phyloP scores from a whole-genome alignment of 441 rosid genomes.

The Corymbia citriodora region DNA sequence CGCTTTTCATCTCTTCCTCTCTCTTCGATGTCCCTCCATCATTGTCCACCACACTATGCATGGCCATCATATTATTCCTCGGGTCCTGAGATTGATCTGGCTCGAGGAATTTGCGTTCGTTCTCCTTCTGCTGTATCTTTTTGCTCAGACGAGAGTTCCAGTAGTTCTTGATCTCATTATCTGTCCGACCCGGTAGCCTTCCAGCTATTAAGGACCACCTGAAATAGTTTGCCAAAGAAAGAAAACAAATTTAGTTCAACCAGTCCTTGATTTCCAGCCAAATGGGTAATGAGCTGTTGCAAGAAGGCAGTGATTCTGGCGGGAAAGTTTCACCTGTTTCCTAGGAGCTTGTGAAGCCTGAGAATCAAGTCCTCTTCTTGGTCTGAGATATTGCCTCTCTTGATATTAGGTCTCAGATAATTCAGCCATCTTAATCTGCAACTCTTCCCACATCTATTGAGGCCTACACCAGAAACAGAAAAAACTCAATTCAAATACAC shows the following conservation, averaged over 20 bases:
- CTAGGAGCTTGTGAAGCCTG: slow-evolving; percentile 48
- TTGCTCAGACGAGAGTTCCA: slow-evolving; percentile 42
- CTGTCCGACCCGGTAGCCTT: slow-evolving; percentile 36
- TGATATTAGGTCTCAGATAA: slow-evolving; percentile 44
- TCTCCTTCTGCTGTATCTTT: slow-evolving; percentile 20
- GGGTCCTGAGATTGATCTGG: not conserved
- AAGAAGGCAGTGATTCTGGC: not conserved
- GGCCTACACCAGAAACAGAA: slow-evolving; percentile 15
- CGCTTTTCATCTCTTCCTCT: not conserved
- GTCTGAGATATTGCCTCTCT: slow-evolving; percentile 42
- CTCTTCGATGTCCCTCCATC: slow-evolving; percentile 1
- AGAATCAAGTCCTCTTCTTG: slow-evolving; percentile 49
- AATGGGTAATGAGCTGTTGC: not conserved
- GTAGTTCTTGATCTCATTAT: slow-evolving; percentile 39
- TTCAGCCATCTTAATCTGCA: slow-evolving; percentile 50
- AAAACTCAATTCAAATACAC: not conserved
- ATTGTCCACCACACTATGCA: not conserved
- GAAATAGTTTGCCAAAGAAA: not conserved
- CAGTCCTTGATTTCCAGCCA: not conserved
- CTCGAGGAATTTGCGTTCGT: not conserved
- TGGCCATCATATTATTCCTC: not conserved
- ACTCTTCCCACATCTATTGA: slow-evolving; percentile 39
- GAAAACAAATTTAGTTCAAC: not conserved
- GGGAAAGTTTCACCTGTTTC: slow-evolving; percentile 28
- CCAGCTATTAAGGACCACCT: slow-evolving; percentile 50